A percentile compares a stretch with the other conserved stretches of the same genome.
Conservation (phyloP, 306 rosid genomes). For the Rosa persica region DNA sequence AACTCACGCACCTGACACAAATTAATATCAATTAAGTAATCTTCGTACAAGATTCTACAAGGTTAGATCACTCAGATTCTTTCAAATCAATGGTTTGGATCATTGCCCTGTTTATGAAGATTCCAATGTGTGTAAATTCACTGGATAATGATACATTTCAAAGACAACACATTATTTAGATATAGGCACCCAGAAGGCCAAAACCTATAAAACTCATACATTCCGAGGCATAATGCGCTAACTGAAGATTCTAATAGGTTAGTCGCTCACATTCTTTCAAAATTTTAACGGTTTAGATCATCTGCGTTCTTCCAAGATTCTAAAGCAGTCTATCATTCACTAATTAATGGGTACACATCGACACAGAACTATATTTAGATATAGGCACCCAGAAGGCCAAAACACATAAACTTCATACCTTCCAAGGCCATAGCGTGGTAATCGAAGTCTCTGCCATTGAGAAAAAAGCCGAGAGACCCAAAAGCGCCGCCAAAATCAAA, state of each 20-base stretch:
- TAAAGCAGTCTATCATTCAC: not conserved
- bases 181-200: not conserved
- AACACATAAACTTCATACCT: slow-evolving; percentile 42
- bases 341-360: not conserved
- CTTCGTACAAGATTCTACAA: slow-evolving; percentile 18
- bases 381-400: not conserved
- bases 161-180: not conserved
- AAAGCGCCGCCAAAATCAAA: slow-evolving; percentile 67
- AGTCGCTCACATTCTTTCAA: not conserved
- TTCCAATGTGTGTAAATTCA: not conserved
- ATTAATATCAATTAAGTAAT: slow-evolving; percentile 27
- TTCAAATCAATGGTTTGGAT: slow-evolving; percentile 2
- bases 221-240: too few species aligned
- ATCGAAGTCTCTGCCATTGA: slow-evolving; percentile 98
- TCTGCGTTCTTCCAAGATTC: not conserved
- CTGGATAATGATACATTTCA: not conserved
- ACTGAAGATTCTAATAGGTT: not conserved
- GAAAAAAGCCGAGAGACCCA: slow-evolving; percentile 96
- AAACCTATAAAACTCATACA: too few species aligned
- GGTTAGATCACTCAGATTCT: slow-evolving; percentile 3
- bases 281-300: not conserved
- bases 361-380: not conserved
- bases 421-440: slow-evolving; percentile 99
- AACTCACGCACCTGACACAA: slow-evolving; percentile 68
- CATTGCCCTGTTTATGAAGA: not conserved